Evolutionary conservation across 345 rosid species (phyloP).

Genomic region (Arabidopsis suecica): DNA sequence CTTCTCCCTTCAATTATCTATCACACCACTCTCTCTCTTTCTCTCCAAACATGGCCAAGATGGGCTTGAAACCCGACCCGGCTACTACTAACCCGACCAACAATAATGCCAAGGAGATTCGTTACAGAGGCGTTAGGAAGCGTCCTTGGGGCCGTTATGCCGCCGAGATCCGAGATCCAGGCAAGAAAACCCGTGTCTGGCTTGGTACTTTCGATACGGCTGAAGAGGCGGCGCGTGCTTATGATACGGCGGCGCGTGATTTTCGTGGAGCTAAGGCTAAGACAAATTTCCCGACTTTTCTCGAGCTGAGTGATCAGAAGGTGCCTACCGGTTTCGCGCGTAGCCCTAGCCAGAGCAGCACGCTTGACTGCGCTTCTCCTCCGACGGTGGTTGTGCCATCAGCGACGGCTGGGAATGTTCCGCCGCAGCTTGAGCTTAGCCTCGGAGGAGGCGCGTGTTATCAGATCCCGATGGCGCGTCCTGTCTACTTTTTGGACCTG

Average conservation of each 20-base stretch:
- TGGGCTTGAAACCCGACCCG: slow-evolving; percentile 41
- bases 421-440: slow-evolving; percentile 61
- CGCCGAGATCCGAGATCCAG: slow-evolving; percentile 96
- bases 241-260: slow-evolving; percentile 83
- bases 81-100: slow-evolving; percentile 25
- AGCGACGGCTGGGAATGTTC: slow-evolving; percentile 9
- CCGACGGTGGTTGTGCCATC: slow-evolving; percentile 35
- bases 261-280: slow-evolving; percentile 88
- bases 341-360: slow-evolving; percentile 88
- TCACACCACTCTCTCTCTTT: slow-evolving; percentile 5
- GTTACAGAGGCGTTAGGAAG: slow-evolving; percentile 86
- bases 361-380: slow-evolving; percentile 76
- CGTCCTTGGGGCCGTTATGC: slow-evolving; percentile 98
- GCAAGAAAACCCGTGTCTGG: slow-evolving; percentile 94
- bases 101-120: slow-evolving; percentile 58
- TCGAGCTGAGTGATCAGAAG: slow-evolving; percentile 47
- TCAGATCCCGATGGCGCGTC: slow-evolving; percentile 46
- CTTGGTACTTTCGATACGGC: slow-evolving; percentile 93
- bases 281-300: slow-evolving; percentile 77
- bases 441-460: slow-evolving; percentile 38
- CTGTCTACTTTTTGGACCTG: slow-evolving; percentile 60
- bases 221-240: slow-evolving; percentile 93
- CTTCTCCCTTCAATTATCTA: slow-evolving; percentile 41
- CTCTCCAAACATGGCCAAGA: slow-evolving; percentile 34
- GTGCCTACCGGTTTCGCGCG: slow-evolving; percentile 36